Evolutionary conservation across 495 filamentous ascomycete species (phyloP), one percentile per base, ranked within the genome.

Genomic region (Neurospora hispaniola): DNA sequence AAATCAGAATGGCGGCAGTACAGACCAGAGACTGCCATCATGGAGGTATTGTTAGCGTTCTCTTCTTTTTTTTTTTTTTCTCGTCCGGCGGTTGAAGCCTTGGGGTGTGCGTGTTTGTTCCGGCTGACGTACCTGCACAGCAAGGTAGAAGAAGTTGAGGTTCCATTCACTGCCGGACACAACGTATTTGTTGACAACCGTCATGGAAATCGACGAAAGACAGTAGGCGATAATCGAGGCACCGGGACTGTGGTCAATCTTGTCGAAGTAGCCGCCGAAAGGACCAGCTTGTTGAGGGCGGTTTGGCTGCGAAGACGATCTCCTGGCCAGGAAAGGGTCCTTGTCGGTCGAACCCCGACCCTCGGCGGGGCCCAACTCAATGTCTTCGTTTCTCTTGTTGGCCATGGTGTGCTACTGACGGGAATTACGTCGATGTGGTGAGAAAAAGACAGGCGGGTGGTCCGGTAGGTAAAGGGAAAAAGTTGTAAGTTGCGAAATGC

Each of bases 121-220:
- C 23, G 54, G 54, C 27, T 3, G 27, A 70, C 74, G 70, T 89
- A 98, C 96, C 90, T 99, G 96, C 68, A 98, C 86, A 71, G 86
- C 89, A 40, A 98, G 89, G 71, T 98, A 89, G 82, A 98, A 93
- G 84, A 98, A 98, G 82, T 97, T 98, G 76, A 99, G 81, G 82
- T 99, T 99, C 85, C 96, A 99, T 74, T 92, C 88, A 16, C 87
- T 82, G 41, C 96, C 96, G 42, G 93, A 97, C 41, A 99, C 86
- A 69, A 97, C 94, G 80, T 96, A 99, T 88, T 99, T 99, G 85
- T 99, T 99, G 83, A 96, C 97, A 35, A 97, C 91, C 46, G 96
- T 99, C 96, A 99, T 99, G 81, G 95, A 85, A 75, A 99, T 99
- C 6, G 94, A 98, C 70, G 96, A 91, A 76, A 89, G 86, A 83